Evolutionary conservation across 2,329 filamentous ascomycete genomes (phyloP).

Genomic region (Diaporthe sp.): DNA sequence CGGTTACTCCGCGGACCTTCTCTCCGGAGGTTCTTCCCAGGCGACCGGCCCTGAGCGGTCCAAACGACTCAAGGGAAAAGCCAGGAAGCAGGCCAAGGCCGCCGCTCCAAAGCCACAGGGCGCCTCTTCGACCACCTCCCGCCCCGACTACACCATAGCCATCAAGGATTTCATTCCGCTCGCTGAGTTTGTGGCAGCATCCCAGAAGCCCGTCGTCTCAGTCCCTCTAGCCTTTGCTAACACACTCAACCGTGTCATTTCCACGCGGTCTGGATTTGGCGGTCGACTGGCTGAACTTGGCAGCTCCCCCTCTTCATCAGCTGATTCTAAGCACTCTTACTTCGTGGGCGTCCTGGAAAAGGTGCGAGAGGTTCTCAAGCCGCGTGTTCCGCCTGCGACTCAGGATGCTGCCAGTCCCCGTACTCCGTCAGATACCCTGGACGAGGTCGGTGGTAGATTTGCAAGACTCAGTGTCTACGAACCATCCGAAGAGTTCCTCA

Average conservation of each 20-base stretch:
- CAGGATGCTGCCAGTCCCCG: neutral
- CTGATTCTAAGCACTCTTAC: conserved; percentile 3
- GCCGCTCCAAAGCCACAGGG: neutral
- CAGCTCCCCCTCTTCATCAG: neutral
- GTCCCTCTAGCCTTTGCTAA: conserved; percentile 50
- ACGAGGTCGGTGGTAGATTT: conserved; percentile 51
- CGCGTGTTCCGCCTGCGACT: neutral
- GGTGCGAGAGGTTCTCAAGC: neutral
- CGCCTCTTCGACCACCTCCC: neutral
- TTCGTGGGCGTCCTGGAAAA: conserved; percentile 2
- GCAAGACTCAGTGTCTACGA: conserved; percentile 53
- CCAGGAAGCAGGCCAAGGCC: conserved; percentile 45
- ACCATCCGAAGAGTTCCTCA: conserved; percentile 54
- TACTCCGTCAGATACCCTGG: neutral
- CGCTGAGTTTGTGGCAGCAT: conserved; percentile 53
- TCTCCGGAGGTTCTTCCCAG: conserved; percentile 27
- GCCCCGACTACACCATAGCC: conserved; percentile 51
- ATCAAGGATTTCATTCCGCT: conserved; percentile 56
- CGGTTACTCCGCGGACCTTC: conserved; percentile 49
- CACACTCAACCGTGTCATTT: conserved; percentile 56
- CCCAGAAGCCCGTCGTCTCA: conserved; percentile 44
- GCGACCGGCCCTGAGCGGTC: neutral
- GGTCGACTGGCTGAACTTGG: conserved; percentile 42
- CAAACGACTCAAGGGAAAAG: conserved; percentile 49
- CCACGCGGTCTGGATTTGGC: conserved; percentile 49